These are phyloP conservation scores for Aspergillus biplanus DNA, from an alignment of 495 filamentous ascomycete species.

Conservation along the genomic window DNA sequence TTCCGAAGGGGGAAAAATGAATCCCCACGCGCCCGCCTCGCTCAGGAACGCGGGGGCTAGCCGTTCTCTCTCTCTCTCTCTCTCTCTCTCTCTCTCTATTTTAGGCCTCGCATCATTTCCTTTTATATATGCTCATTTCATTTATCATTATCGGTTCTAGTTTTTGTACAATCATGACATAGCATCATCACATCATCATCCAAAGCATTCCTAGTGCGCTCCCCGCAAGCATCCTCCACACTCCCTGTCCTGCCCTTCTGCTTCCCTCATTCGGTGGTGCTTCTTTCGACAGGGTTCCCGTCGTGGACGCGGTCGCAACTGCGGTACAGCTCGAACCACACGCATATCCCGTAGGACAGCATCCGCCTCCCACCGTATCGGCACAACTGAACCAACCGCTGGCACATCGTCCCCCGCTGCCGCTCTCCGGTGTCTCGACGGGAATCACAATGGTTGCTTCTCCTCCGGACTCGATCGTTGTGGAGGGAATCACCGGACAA, in stretches of 20 bases:
- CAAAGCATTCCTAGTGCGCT: slow-evolving; percentile 20
- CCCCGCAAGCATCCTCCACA: slow-evolving; percentile 16
- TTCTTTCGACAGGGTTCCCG: slow-evolving; percentile 62
- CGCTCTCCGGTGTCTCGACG: slow-evolving; percentile 38
- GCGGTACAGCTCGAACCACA: slow-evolving; percentile 77
- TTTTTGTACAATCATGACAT: slow-evolving; percentile 9
- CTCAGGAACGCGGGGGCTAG: slow-evolving; percentile 16
- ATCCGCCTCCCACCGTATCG: slow-evolving; percentile 67
- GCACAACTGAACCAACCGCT: slow-evolving; percentile 79
- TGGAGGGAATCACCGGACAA: slow-evolving; percentile 62
- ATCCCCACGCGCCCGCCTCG: slow-evolving; percentile 10
- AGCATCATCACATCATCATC: slow-evolving; percentile 19
- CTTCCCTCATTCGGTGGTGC: slow-evolving; percentile 35
- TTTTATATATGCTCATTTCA: slow-evolving; percentile 10
- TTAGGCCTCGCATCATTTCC: no score
- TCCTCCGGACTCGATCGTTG: slow-evolving; percentile 59
- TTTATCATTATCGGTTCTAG: slow-evolving; percentile 8
- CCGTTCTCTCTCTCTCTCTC: neutral
- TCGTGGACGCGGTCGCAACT: slow-evolving; percentile 48
- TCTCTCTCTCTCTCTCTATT: neutral
- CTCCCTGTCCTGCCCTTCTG: slow-evolving; percentile 2
- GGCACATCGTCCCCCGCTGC: slow-evolving; percentile 59
- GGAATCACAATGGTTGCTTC: slow-evolving; percentile 73
- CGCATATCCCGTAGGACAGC: slow-evolving; percentile 74
- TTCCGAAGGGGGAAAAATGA: slow-evolving; percentile 15